Evolutionary conservation across 768 basidiomycete species (phyloP), one percentile per base, ranked within the genome.

Genomic region (Asterophora lycoperdoides): DNA sequence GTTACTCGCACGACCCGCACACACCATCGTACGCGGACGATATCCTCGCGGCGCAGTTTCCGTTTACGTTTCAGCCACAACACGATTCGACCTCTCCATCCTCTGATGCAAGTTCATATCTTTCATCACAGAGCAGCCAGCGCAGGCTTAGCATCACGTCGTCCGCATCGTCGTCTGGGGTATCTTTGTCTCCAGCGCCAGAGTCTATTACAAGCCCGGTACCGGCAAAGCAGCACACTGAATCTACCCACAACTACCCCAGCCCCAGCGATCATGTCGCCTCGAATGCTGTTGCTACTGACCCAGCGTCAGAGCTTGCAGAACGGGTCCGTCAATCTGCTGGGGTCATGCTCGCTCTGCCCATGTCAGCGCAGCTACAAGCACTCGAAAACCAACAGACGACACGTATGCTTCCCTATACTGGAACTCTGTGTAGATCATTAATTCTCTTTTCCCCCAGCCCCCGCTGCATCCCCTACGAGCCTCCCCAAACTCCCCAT

Each of bases 111-210:
- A 59, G 61, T 5, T 53, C 58, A 0, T 48, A 58, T 13, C 61
- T 64, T 0, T 65, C 61, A 2, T 57, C 48, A 5, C 63, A 68
- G 34, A 63, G 64, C 35, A 62, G 29, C 5, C 23, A 23, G 23
- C 54, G 79, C 7, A 70, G 79, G 33, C 64, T 80, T 5, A 83
- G 80, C 59, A 60, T 80, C 8, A 76, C 77, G 0, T 83, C 81
- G 0, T 75, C 74, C 0, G 76, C 76, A 1, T 74, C 80, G 10
- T 77, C 78, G 3, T 79, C 80, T 10, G 78, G 75, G 13, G 76
- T 74, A 0, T 79, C 80, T 0, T 63, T 79, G 10, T 80, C 80
- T 1, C 76, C 81, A 0, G 60, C 72, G 6, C 64, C 75, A 13
- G 76, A 80, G 26, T 67, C 68, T 1, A 42, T 58, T 0, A 61